Percentiles rank a stretch among this genome's conserved stretches.
phyloP scores from a whole-genome alignment of 441 rosid genomes.

The Erodium texanum region DNA sequence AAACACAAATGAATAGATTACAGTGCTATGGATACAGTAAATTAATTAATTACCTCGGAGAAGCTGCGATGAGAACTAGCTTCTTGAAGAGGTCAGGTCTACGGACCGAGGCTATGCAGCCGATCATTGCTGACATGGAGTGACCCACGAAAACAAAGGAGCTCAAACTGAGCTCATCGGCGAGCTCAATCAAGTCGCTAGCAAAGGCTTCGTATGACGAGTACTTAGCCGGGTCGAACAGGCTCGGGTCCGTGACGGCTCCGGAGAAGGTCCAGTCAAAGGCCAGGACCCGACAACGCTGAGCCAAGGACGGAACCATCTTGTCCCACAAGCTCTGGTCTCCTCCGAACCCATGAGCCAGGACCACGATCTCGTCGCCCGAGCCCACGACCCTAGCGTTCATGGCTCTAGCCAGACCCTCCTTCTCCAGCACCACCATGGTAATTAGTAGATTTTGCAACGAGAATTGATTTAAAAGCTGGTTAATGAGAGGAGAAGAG shows the following conservation, averaged over 20 bases:
- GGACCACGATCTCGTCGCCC: background rate
- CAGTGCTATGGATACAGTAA: no score
- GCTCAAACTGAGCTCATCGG: constrained; percentile 45
- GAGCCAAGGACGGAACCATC: constrained; percentile 40
- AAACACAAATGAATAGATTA: background rate
- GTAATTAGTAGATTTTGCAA: no score
- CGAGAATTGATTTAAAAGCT: no score
- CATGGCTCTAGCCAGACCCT: background rate
- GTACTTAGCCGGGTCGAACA: constrained; percentile 50
- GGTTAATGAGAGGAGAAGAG: no score
- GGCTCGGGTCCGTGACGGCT: constrained; percentile 39
- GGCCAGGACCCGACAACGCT: constrained; percentile 37
- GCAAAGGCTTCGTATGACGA: constrained; percentile 51
- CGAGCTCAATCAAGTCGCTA: constrained; percentile 43
- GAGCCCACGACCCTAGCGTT: background rate
- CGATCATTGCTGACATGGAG: constrained; percentile 76
- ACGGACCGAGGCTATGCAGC: constrained; percentile 70
- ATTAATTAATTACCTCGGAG: constrained; percentile 79
- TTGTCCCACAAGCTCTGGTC: constrained; percentile 32
- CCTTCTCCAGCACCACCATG: background rate
- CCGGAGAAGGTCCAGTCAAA: constrained; percentile 81
- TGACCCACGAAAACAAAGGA: constrained; percentile 51
- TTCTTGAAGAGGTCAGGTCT: constrained; percentile 60
- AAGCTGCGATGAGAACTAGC: constrained; percentile 51
- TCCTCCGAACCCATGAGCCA: background rate